phyloP scores from a whole-genome alignment of 2,329 filamentous ascomycete genomes.

The Aspergillus niger region DNA sequence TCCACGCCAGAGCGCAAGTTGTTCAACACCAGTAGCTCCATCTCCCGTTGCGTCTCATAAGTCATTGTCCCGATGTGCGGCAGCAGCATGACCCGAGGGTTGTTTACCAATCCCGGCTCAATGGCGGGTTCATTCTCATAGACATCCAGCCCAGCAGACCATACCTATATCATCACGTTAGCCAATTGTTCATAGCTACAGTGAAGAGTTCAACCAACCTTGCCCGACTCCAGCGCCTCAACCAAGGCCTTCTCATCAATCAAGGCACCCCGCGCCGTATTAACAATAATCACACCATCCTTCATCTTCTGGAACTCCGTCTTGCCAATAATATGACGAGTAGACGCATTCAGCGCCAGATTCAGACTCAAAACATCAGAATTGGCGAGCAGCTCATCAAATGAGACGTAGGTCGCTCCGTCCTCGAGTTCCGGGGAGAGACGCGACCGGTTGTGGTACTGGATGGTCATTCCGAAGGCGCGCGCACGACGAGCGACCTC shows the following conservation, averaged over 20 bases:
- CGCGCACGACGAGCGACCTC: conserved; percentile 49
- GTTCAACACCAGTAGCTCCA: conserved; percentile 61
- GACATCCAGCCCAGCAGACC: conserved; percentile 49
- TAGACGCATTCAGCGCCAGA: conserved; percentile 47
- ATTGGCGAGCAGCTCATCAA: conserved; percentile 49
- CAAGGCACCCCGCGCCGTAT: conserved; percentile 48
- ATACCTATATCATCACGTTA: conserved; percentile 30
- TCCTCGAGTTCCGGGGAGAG: conserved; percentile 44
- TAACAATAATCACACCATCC: conserved; percentile 48
- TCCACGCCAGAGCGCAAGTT: conserved; percentile 61
- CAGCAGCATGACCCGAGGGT: conserved; percentile 53
- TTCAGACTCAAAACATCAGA: conserved; percentile 52
- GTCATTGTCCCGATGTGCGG: conserved; percentile 64
- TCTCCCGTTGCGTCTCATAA: conserved; percentile 62
- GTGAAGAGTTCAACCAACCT: conserved; percentile 31
- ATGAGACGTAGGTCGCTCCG: conserved; percentile 48
- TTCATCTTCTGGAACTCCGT: conserved; percentile 51
- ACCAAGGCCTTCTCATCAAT: conserved; percentile 53
- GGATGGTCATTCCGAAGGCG: conserved; percentile 51
- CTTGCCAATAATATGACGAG: conserved; percentile 49
- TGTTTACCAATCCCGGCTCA: conserved; percentile 51
- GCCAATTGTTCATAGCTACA: background rate
- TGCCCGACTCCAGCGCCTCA: conserved; percentile 46
- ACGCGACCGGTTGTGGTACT: conserved; percentile 50
- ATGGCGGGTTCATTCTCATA: conserved; percentile 51